Percentiles rank a stretch among this genome's conserved stretches.
These are phyloP conservation scores for Coemansia sp. DNA, from an alignment of 192 early-diverging fungal genomes.

Conservation along the genomic window DNA sequence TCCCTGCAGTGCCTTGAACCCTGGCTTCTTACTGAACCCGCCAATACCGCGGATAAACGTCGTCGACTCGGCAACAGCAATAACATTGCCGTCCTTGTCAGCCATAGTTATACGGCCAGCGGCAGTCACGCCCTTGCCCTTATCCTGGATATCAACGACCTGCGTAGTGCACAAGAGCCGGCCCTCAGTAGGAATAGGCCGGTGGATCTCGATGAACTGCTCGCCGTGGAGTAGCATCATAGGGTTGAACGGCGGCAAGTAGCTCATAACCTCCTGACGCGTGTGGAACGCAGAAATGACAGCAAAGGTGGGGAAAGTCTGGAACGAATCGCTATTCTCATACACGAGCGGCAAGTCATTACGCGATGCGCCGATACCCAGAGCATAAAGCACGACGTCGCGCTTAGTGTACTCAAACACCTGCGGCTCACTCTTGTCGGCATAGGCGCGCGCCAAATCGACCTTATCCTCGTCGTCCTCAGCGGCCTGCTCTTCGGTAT, in stretches of 20 bases:
- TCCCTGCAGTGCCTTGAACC: slow-evolving; percentile 30
- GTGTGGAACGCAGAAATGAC: slow-evolving; percentile 83
- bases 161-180: slow-evolving; percentile 74
- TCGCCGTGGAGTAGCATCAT: slow-evolving; percentile 99
- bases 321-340: slow-evolving; percentile 85
- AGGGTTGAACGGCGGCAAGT: slow-evolving; percentile 74
- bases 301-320: slow-evolving; percentile 89
- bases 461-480: slow-evolving; percentile 57
- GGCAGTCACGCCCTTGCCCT: slow-evolving; percentile 90
- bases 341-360: slow-evolving; percentile 89
- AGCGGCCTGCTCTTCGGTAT: slow-evolving; percentile 19
- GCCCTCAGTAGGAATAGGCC: slow-evolving; percentile 84
- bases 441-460: slow-evolving; percentile 69
- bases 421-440: slow-evolving; percentile 57
- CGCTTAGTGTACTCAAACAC: slow-evolving; percentile 80
- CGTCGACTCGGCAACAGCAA: slow-evolving; percentile 88
- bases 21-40: slow-evolving; percentile 83
- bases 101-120: slow-evolving; percentile 80
- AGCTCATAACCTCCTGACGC: slow-evolving; percentile 62
- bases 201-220: slow-evolving; percentile 90
- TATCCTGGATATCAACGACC: slow-evolving; percentile 95
- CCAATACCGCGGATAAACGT: slow-evolving; percentile 94
- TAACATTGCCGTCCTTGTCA: slow-evolving; percentile 73
- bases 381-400: slow-evolving; percentile 92
- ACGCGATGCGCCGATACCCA: slow-evolving; percentile 91